These are phyloP conservation scores for Bryoerythrophyllum caledonicum DNA, from an alignment of 225 moss, liverwort and hornwort species.

Conservation along the genomic window DNA sequence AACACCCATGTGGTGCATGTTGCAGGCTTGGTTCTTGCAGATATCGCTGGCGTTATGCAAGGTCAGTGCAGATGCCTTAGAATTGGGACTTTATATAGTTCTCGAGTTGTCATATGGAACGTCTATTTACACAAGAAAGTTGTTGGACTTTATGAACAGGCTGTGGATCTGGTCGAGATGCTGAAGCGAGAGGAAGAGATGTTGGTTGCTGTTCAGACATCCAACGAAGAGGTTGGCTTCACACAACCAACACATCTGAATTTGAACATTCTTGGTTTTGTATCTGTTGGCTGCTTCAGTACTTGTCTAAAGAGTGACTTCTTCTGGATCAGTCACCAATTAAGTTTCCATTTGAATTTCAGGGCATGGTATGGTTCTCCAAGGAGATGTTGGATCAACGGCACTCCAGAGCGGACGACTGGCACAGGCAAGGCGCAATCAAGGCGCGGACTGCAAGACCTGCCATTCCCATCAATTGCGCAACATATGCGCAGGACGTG, in stretches of 20 bases:
- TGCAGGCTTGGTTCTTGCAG: conserved; percentile 87
- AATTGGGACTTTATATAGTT: not conserved
- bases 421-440: conserved; percentile 84
- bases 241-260: not conserved
- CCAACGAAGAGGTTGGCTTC: conserved; percentile 69
- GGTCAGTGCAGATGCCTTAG: conserved; percentile 46
- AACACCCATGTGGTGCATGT: conserved; percentile 23
- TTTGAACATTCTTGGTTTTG: not conserved
- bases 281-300: not conserved
- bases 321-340: conserved; percentile 4
- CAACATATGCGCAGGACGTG: conserved; percentile 93
- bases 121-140: not conserved
- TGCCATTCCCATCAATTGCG: conserved; percentile 72
- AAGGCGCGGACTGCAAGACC: conserved; percentile 58
- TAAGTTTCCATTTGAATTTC: conserved; percentile 16
- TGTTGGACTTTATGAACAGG: conserved; percentile 41
- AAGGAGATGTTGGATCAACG: conserved; percentile 79
- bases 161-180: conserved; percentile 88
- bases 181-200: conserved; percentile 89
- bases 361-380: conserved; percentile 69
- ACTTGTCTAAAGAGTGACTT: not conserved
- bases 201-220: conserved; percentile 76
- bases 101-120: not conserved
- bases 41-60: conserved; percentile 80
- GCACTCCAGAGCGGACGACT: conserved; percentile 84